Conservation (phyloP, 192 early-diverging fungal species). For the Entomortierella parvispora region DNA sequence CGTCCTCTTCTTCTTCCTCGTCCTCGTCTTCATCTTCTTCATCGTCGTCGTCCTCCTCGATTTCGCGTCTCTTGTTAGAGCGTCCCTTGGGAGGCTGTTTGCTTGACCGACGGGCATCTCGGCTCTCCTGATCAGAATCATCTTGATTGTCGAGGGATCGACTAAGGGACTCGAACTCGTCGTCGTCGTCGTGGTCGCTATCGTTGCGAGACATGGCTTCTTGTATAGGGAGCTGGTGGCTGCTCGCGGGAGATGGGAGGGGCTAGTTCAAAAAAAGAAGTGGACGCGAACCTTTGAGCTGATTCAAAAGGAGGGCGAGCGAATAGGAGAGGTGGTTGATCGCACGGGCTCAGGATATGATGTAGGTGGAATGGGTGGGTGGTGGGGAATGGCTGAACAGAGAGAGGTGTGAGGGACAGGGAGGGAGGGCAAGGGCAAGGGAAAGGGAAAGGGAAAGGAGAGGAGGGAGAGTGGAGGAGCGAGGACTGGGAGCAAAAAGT, state of each 20-base stretch:
- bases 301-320: too few relatives aligned
- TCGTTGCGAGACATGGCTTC: conserved; percentile 38
- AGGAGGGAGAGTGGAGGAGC: conserved; percentile 1
- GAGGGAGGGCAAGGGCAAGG: neutral
- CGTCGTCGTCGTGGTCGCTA: conserved; percentile 54
- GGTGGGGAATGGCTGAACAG: too few relatives aligned
- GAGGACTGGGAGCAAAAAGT: too few relatives aligned
- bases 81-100: conserved; percentile 15
- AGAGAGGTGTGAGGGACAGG: neutral
- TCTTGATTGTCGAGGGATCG: conserved; percentile 24
- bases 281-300: too few relatives aligned
- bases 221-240: neutral
- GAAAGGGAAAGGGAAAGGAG: neutral
- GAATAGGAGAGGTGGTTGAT: too few relatives aligned
- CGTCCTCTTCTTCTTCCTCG: conserved; percentile 65
- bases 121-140: conserved; percentile 42
- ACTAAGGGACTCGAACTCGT: conserved; percentile 44
- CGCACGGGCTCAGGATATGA: too few relatives aligned
- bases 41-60: conserved; percentile 51
- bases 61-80: conserved; percentile 11
- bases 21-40: conserved; percentile 60
- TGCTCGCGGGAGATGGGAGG: neutral
- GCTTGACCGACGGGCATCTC: conserved; percentile 11
- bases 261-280: neutral
- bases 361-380: too few relatives aligned